Percentiles rank a stretch among this genome's conserved stretches.
phyloP scores from a whole-genome alignment of 2,329 filamentous ascomycete genomes.

The Colletotrichum theobromicola region DNA sequence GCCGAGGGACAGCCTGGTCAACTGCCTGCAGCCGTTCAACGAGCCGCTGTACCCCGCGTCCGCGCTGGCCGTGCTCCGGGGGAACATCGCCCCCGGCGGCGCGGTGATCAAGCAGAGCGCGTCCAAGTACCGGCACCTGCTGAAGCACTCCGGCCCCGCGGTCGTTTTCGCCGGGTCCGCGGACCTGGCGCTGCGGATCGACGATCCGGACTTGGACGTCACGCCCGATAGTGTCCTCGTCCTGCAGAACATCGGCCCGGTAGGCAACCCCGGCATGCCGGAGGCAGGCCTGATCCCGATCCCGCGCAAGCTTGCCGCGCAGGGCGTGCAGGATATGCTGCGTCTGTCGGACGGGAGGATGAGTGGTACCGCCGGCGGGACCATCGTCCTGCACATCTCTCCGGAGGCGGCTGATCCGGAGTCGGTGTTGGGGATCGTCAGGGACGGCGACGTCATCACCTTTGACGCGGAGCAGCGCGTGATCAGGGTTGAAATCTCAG shows the following conservation, averaged over 20 bases:
- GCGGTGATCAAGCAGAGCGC: constrained; percentile 93
- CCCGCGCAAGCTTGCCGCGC: constrained; percentile 79
- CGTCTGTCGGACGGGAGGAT: constrained; percentile 89
- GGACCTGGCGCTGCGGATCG: constrained; percentile 71
- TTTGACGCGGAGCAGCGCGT: constrained; percentile 76
- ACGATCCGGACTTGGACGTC: constrained; percentile 67
- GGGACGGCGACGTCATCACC: constrained; percentile 77
- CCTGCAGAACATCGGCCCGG: constrained; percentile 86
- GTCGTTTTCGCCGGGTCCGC: constrained; percentile 78
- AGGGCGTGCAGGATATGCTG: constrained; percentile 79
- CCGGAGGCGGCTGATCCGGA: constrained; percentile 81
- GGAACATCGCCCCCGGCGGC: constrained; percentile 83
- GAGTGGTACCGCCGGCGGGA: constrained; percentile 85
- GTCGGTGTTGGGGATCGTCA: constrained; percentile 79
- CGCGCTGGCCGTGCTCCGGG: constrained; percentile 80
- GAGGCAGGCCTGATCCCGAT: constrained; percentile 72
- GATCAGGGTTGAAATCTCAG: constrained; percentile 62
- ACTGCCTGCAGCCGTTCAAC: constrained; percentile 69
- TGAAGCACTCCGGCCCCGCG: constrained; percentile 50
- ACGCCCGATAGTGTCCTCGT: constrained; percentile 68
- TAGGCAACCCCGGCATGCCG: constrained; percentile 92
- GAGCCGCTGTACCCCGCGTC: constrained; percentile 73
- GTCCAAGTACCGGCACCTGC: constrained; percentile 70
- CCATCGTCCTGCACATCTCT: constrained; percentile 86
- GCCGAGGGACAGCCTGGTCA: constrained; percentile 34